phyloP scores from a whole-genome alignment of 2,329 filamentous ascomycete genomes.

The Dothidotthia symphoricarpi region DNA sequence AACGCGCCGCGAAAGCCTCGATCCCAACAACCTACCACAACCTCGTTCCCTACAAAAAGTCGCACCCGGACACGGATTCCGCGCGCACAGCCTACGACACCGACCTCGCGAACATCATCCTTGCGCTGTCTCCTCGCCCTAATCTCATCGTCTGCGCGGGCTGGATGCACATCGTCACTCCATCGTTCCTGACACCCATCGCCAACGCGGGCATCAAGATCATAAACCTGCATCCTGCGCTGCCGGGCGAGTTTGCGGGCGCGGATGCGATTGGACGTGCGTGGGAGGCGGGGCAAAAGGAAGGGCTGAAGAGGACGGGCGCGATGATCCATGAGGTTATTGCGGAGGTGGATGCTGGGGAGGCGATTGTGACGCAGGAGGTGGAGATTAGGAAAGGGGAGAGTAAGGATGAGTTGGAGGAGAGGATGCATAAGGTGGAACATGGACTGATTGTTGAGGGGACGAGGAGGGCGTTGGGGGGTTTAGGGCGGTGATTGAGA shows the following conservation, averaged over 20 bases:
- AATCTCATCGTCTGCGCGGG: slow-evolving; percentile 76
- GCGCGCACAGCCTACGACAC: slow-evolving; percentile 71
- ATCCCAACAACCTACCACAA: slow-evolving; percentile 83
- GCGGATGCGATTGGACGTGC: slow-evolving; percentile 75
- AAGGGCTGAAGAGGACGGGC: slow-evolving; percentile 67
- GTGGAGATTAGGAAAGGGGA: slow-evolving; percentile 61
- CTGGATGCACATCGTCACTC: slow-evolving; percentile 81
- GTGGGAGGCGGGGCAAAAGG: slow-evolving; percentile 67
- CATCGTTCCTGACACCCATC: slow-evolving; percentile 68
- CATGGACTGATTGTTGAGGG: slow-evolving; percentile 78
- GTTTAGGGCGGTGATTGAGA: too few species aligned
- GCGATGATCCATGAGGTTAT: slow-evolving; percentile 87
- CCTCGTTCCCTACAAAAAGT: slow-evolving; percentile 72
- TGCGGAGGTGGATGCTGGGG: slow-evolving; percentile 73
- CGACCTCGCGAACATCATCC: slow-evolving; percentile 67
- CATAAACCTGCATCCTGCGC: slow-evolving; percentile 79
- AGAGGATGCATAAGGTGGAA: slow-evolving; percentile 73
- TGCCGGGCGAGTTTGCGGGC: slow-evolving; percentile 74
- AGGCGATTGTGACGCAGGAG: slow-evolving; percentile 68
- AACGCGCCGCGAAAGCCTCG: slow-evolving; percentile 56
- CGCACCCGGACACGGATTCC: slow-evolving; percentile 50
- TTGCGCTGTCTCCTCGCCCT: slow-evolving; percentile 57
- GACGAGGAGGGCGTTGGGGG: slow-evolving; percentile 53
- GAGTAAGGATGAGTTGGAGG: slow-evolving; percentile 62
- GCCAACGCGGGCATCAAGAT: slow-evolving; percentile 61